phyloP scores from a whole-genome alignment of 2,329 filamentous ascomycete species.

The Botryosphaeria dothidea region DNA sequence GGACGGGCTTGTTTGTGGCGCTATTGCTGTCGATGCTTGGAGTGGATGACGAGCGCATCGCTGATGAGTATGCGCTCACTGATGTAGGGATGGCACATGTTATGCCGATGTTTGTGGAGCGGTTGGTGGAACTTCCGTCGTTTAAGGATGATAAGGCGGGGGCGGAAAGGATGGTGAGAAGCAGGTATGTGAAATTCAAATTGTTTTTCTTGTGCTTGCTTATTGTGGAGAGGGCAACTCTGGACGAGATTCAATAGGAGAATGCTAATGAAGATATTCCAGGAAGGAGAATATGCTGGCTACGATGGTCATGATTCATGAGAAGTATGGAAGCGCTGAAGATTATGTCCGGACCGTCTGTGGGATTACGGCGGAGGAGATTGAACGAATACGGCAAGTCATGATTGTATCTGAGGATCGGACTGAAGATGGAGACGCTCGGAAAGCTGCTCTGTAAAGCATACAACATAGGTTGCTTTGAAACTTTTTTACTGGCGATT shows the following conservation, averaged over 20 bases:
- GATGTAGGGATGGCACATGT: conserved; percentile 51
- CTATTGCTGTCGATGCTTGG: conserved; percentile 65
- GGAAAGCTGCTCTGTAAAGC: background rate
- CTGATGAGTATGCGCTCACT: conserved; percentile 68
- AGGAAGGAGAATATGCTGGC: conserved; percentile 50
- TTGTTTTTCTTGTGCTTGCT: conserved; percentile 35
- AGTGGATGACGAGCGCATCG: conserved; percentile 58
- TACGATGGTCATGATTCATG: conserved; percentile 56
- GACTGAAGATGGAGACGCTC: background rate
- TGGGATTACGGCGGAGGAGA: conserved; percentile 56
- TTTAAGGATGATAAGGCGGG: conserved; percentile 34
- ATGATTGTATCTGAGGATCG: background rate
- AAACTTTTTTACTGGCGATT: too few relatives aligned
- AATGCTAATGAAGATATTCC: conserved; percentile 25
- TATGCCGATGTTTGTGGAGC: conserved; percentile 31
- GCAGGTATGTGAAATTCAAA: conserved; percentile 42
- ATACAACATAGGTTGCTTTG: too few relatives aligned
- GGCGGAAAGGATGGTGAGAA: conserved; percentile 24
- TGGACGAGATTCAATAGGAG: conserved; percentile 22
- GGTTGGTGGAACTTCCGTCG: conserved; percentile 51
- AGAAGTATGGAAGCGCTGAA: conserved; percentile 64
- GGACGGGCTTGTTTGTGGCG: conserved; percentile 70
- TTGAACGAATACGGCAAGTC: conserved; percentile 48
- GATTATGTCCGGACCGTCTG: conserved; percentile 62
- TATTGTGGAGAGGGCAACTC: conserved; percentile 17